Percentiles rank a stretch among this genome's conserved stretches.
phyloP scores from a whole-genome alignment of 2,329 filamentous ascomycete species.

The Alternaria atra region DNA sequence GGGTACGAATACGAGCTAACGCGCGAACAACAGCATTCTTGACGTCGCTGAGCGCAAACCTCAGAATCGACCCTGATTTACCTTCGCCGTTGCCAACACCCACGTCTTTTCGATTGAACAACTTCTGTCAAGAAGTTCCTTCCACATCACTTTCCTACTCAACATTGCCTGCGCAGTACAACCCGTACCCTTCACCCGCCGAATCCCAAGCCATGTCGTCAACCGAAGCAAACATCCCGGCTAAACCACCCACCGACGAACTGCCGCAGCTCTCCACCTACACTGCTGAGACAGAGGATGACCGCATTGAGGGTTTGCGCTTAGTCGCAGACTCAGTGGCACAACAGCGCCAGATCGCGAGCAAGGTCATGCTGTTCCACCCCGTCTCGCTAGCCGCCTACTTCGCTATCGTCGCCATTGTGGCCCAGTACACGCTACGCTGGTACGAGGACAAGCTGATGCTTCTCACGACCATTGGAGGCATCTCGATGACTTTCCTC shows the following conservation, averaged over 20 bases:
- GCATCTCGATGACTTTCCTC: slow-evolving; percentile 70
- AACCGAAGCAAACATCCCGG: slow-evolving; percentile 37
- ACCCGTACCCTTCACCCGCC: slow-evolving; percentile 48
- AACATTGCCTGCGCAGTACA: slow-evolving; percentile 50
- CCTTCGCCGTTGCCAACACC: slow-evolving; percentile 72
- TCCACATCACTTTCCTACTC: slow-evolving; percentile 57
- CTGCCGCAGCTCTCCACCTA: slow-evolving; percentile 71
- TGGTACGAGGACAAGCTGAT: slow-evolving; percentile 62
- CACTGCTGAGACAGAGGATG: slow-evolving; percentile 58
- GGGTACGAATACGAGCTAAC: slow-evolving; percentile 20
- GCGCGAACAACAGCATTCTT: slow-evolving; percentile 72
- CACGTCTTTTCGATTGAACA: slow-evolving; percentile 60
- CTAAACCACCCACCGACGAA: slow-evolving; percentile 29
- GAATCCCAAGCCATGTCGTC: slow-evolving; percentile 50
- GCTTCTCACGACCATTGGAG: slow-evolving; percentile 66
- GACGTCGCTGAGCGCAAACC: slow-evolving; percentile 80
- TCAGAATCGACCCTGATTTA: slow-evolving; percentile 69
- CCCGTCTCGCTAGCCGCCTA: slow-evolving; percentile 50
- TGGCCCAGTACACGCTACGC: slow-evolving; percentile 53
- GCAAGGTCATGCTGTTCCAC: slow-evolving; percentile 62
- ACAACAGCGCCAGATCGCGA: slow-evolving; percentile 78
- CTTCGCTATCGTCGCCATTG: slow-evolving; percentile 51
- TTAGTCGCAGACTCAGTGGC: slow-evolving; percentile 83
- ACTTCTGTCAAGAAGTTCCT: slow-evolving; percentile 64
- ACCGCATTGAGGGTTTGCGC: slow-evolving; percentile 73